Evolutionary conservation across 257 asterid genomes (phyloP).

Genomic region (Solanum clarkiae): DNA sequence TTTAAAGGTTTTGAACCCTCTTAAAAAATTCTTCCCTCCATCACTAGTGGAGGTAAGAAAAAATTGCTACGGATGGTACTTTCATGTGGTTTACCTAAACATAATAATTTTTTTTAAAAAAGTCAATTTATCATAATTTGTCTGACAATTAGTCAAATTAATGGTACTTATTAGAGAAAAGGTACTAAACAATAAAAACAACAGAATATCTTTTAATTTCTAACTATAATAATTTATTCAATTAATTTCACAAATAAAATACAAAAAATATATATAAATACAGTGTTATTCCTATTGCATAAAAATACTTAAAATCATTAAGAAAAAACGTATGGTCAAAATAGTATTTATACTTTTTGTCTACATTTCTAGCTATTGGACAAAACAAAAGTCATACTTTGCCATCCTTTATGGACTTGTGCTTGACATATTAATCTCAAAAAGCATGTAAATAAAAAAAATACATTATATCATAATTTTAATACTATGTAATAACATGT

Average conservation of each 20-base stretch:
- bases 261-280: accelerated
- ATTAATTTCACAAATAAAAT: background rate
- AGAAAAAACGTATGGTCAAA: background rate
- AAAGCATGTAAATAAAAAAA: background rate
- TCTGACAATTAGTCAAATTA: background rate
- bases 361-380: background rate
- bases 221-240: background rate
- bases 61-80: background rate
- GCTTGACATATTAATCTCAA: background rate
- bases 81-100: background rate
- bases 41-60: background rate
- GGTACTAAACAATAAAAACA: background rate
- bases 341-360: background rate
- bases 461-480: background rate
- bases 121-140: background rate
- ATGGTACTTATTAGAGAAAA: background rate
- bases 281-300: background rate
- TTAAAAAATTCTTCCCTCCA: accelerated
- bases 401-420: background rate
- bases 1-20: no score
- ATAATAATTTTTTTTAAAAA: background rate
- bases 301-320: background rate
- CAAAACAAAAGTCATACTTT: background rate
- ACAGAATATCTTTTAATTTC: background rate
- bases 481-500: background rate